Conservation (phyloP, 2,329 filamentous ascomycete species). For the Cercospora sp. region DNA sequence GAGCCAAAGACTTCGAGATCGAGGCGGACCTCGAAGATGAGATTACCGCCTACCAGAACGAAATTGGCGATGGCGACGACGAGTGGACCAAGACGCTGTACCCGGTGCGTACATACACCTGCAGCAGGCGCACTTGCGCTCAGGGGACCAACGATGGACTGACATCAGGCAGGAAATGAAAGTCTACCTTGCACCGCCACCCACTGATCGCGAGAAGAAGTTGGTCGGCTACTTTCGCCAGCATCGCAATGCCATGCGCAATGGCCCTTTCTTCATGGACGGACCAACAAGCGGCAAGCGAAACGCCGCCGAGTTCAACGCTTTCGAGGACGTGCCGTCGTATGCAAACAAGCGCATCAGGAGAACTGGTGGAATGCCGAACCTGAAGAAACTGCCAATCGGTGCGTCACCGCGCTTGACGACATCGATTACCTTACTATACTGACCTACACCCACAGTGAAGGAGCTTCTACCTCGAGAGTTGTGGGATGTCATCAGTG, state of each 20-base stretch:
- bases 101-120: conserved; percentile 18
- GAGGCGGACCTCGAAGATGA: conserved; percentile 27
- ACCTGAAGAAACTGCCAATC: conserved; percentile 49
- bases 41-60: conserved; percentile 19
- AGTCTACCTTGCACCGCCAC: conserved; percentile 16
- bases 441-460: conserved; percentile 34
- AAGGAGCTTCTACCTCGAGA: conserved; percentile 53
- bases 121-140: not conserved
- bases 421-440: not conserved
- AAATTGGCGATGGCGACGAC: conserved; percentile 19
- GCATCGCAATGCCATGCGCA: conserved; percentile 21
- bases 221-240: conserved; percentile 17
- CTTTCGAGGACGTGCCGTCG: conserved; percentile 53
- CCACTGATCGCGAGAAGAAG: conserved; percentile 20
- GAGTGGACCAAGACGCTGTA: conserved; percentile 26
- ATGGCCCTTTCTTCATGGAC: conserved; percentile 28
- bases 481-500: conserved; percentile 47
- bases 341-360: conserved; percentile 38
- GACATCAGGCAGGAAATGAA: conserved; percentile 13
- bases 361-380: conserved; percentile 42
- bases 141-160: not conserved
- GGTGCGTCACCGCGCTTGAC: conserved; percentile 7
- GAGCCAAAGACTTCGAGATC: conserved; percentile 25
- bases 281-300: conserved; percentile 45
- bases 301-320: conserved; percentile 57